A percentile compares a stretch with the other conserved stretches of the same genome.
These are phyloP conservation scores for Eremochloa ophiuroides DNA, from an alignment of 176 grass and related monocot species.

Conservation along the genomic window DNA sequence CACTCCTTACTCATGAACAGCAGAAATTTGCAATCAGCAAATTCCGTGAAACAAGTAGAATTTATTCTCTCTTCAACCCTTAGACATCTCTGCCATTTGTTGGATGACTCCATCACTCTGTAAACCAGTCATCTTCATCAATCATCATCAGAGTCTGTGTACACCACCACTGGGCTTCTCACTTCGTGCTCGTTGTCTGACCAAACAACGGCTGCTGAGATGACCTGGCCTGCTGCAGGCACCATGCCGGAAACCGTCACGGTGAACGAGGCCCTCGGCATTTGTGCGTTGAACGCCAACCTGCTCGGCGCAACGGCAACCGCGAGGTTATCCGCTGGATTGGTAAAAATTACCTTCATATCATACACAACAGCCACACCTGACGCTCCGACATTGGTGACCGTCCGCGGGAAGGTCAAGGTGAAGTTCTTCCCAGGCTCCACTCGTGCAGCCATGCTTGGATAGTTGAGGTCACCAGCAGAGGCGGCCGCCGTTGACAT, in stretches of 20 bases:
- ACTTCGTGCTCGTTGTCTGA: background rate
- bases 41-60: background rate
- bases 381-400: slow-evolving; percentile 38
- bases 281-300: slow-evolving; percentile 3
- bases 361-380: background rate
- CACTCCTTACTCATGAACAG: background rate
- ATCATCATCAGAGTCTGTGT: background rate
- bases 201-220: slow-evolving; percentile 14
- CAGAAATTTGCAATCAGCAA: background rate
- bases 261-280: background rate
- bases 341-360: background rate
- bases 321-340: background rate
- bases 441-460: slow-evolving; percentile 21
- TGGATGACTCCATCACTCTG: background rate
- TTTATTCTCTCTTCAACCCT: background rate
- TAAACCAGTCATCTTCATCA: background rate
- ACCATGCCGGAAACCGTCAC: slow-evolving; percentile 1
- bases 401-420: slow-evolving; percentile 8
- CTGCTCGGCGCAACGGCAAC: background rate
- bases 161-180: slow-evolving; percentile 19
- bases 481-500: too few relatives aligned
- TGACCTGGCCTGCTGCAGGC: background rate
- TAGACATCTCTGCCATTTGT: background rate
- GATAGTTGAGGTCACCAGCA: slow-evolving; percentile 35
- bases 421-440: background rate